These are phyloP conservation scores for Suhomyces sp. DNA, from an alignment of 805 yeast genomes.

Conservation along the genomic window DNA sequence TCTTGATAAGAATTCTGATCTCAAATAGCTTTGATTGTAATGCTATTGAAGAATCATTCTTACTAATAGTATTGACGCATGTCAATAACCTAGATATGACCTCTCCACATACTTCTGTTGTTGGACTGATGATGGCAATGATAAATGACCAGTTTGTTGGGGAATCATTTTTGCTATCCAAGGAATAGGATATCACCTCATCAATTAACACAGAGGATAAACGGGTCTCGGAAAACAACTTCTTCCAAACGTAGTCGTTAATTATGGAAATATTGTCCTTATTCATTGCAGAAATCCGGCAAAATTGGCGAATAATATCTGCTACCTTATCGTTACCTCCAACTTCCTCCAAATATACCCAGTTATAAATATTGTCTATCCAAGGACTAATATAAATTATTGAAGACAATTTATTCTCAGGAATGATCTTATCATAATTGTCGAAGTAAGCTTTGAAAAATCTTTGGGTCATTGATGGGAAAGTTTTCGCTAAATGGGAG, in stretches of 20 bases:
- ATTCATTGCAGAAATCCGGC: conserved; percentile 54
- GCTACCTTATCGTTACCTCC: conserved; percentile 62
- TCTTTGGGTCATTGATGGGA: conserved; percentile 61
- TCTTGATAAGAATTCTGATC: conserved; percentile 62
- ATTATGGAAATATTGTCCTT: conserved; percentile 51
- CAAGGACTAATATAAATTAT: conserved; percentile 66
- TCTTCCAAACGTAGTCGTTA: conserved; percentile 65
- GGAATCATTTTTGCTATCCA: conserved; percentile 77
- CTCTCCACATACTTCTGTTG: conserved; percentile 69
- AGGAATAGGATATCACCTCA: conserved; percentile 70
- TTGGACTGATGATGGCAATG: conserved; percentile 66
- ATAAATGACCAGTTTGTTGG: conserved; percentile 59
- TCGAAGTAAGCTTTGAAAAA: conserved; percentile 53
- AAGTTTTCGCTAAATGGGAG: conserved; percentile 50
- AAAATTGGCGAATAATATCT: conserved; percentile 59
- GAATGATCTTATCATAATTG: conserved; percentile 39
- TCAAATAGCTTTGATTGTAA: conserved; percentile 62
- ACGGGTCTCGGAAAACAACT: conserved; percentile 59
- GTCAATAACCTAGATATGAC: conserved; percentile 57
- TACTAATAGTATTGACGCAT: conserved; percentile 52
- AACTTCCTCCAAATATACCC: conserved; percentile 56
- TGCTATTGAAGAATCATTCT: conserved; percentile 38
- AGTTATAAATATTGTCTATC: conserved; percentile 62
- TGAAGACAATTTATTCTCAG: conserved; percentile 39
- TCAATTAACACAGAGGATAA: conserved; percentile 61